Evolutionary conservation across 805 yeast genomes (phyloP), one percentile per base, ranked within the genome.

Genomic region (Kodamaea hsintzibuensis): DNA sequence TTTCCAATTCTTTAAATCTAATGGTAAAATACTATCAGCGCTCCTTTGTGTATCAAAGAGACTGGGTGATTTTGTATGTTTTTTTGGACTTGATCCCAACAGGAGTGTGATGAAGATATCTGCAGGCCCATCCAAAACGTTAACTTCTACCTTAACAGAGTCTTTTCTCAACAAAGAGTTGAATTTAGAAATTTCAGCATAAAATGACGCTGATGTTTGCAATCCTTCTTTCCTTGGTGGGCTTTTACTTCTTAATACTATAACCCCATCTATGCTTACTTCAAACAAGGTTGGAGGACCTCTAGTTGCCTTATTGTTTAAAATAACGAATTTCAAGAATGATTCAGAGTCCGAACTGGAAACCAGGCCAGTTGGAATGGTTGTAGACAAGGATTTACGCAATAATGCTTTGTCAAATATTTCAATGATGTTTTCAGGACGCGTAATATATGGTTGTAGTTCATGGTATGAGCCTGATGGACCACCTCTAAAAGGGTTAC

Each of bases 161-260:
- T 40, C 44, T 19, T 40, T 40, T 3, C 12, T 17, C 44, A 68
- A 65, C 39, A 67, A 58, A 14, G 62, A 53, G 30, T 64, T 54
- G 54, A 54, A 62, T 19, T 66, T 66, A 17, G 72, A 59, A 35
- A 68, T 52, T 49, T 67, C 66, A 47, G 65, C 62, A 51, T 57
- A 47, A 16, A 63, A 60, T 25, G 66, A 40, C 3, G 27, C 44
- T 14, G 40, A 37, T 1, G 46, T 49, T 17, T 49, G 42, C 5
- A 40, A 10, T 40, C 25, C 13, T n/a, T 40, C 22, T 10, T 39
- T 30, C 13, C 19, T 42, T 13, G 51, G 51, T 8, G 72, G 72
- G 27, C 68, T 59, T 16, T 68, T 60, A 30, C 69, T 61, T 59
- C 72, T 62, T 68, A 71, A 63, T 22, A 68, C 55, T 19, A 70